These are phyloP conservation scores for Collybia mongolica DNA, from an alignment of 768 basidiomycete species.

Conservation along the genomic window DNA sequence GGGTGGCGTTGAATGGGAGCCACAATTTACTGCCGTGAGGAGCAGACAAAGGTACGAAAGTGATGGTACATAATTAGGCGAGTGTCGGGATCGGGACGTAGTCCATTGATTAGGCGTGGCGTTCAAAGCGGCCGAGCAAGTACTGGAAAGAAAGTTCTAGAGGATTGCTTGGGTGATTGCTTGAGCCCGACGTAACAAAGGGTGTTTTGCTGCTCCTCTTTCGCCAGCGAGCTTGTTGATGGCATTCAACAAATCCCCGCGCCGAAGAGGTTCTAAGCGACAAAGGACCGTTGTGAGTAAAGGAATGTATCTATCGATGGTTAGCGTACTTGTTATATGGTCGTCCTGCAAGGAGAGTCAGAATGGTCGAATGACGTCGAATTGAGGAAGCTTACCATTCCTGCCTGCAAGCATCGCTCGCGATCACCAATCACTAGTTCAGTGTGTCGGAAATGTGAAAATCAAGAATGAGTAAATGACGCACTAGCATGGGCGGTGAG, in stretches of 20 bases:
- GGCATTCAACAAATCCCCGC: conserved; percentile 76
- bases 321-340: conserved; percentile 71
- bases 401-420: conserved; percentile 48
- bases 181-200: conserved; percentile 18
- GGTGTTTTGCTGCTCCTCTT: conserved; percentile 41
- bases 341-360: conserved; percentile 44
- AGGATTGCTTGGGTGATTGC: conserved; percentile 25
- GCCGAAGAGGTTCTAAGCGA: conserved; percentile 67
- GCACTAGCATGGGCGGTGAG: conserved; percentile 95
- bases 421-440: conserved; percentile 76
- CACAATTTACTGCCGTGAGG: too few species aligned
- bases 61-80: too few species aligned
- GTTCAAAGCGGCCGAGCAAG: too few species aligned
- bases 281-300: conserved; percentile 4
- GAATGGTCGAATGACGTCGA: not conserved
- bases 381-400: conserved; percentile 32
- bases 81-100: too few species aligned
- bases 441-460: conserved; percentile 50
- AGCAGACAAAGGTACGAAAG: too few species aligned
- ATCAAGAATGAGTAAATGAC: conserved; percentile 27
- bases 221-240: conserved; percentile 80
- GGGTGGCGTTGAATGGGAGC: too few species aligned
- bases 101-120: too few species aligned
- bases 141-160: too few species aligned
- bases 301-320: not conserved